A percentile compares a stretch with the other conserved stretches of the same genome.
These are phyloP conservation scores for Styphnolobium japonicum DNA, from an alignment of 306 rosid species.

Conservation along the genomic window DNA sequence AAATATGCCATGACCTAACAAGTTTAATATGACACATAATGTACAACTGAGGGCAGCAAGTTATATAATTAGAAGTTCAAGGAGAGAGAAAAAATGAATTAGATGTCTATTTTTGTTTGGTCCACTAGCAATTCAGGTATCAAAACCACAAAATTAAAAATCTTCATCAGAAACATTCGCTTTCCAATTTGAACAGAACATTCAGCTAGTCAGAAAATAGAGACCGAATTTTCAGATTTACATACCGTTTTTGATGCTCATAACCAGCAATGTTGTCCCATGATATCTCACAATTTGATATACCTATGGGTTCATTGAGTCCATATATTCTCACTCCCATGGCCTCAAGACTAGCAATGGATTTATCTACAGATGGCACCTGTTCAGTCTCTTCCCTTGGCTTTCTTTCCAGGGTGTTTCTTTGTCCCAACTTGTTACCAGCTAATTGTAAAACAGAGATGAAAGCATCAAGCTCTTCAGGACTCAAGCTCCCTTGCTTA, in stretches of 20 bases:
- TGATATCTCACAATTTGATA: constrained; percentile 49
- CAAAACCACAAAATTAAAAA: constrained; percentile 12
- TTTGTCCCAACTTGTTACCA: constrained; percentile 54
- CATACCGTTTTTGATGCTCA: constrained; percentile 81
- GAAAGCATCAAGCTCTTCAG: constrained; percentile 77
- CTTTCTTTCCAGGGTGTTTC: constrained; percentile 39
- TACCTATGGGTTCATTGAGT: constrained; percentile 46
- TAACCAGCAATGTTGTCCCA: constrained; percentile 96
- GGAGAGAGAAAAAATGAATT: neutral
- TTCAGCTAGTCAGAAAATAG: neutral
- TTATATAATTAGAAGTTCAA: neutral
- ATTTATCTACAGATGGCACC: constrained; percentile 58
- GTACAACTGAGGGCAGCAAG: neutral
- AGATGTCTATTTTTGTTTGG: neutral
- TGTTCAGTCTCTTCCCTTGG: constrained; percentile 44
- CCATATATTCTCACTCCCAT: constrained; percentile 87
- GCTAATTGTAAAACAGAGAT: constrained; percentile 75
- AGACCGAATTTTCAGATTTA: neutral
- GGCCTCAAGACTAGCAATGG: constrained; percentile 71
- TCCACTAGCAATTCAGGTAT: neutral
- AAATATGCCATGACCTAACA: neutral
- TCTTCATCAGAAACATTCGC: neutral
- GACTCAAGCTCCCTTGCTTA: constrained; percentile 65
- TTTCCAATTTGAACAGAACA: constrained; percentile 5
- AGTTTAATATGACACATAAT: neutral